Base-by-base conservation (phyloP, 2,329 filamentous ascomycete species). In the Hypoxylon sp. region DNA sequence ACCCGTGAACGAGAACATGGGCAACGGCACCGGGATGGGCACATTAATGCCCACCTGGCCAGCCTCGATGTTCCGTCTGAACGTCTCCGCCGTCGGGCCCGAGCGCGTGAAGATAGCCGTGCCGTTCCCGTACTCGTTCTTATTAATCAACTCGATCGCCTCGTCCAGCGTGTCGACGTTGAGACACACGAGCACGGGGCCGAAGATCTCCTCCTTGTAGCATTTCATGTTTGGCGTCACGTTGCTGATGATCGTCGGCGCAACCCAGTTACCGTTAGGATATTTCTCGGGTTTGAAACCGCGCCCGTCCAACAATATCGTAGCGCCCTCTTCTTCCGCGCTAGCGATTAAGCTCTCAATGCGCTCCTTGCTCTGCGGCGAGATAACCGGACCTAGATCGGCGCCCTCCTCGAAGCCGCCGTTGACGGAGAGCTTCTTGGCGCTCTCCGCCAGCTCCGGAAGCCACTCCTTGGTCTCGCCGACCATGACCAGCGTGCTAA, bases 41-140 rank as follows among this genome's bases (percentile, higher is more conserved):
- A 94, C 92, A 75, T 96, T 96, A 84, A 96, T 92, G 53, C 93
- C 93, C 11, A 96, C 90, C 84, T 96, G 93, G 24, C 93, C 93
- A 59, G 92, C 92, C 83, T 96, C 91, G 75, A 96, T 94, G 78
- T 92, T 88, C 77, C 89, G 88, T 76, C 93, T 90, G 87, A 95
- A 96, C 24, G 87, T 86, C 77, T 91, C 90, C 44, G 93, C 93
- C 13, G 92, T 94, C 5, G 92, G 84, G 22, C 93, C 93, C 19
- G 89, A 92, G 71, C 88, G 86, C 13, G 93, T 96, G 84, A 96
- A 96, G 84, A 96, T 93, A 75, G 93, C 92, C 10, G 90, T 90
- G 72, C 93, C 93, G 84, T 96, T 96, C 74, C 93, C 93, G 80
- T 96, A 96, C 81, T 94, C 91, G 82, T 96, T 96, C 67, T 83